A percentile compares a stretch with the other conserved stretches of the same genome.
Evolutionary conservation across 306 rosid genomes (phyloP).

Genomic region (Alnus rubra): DNA sequence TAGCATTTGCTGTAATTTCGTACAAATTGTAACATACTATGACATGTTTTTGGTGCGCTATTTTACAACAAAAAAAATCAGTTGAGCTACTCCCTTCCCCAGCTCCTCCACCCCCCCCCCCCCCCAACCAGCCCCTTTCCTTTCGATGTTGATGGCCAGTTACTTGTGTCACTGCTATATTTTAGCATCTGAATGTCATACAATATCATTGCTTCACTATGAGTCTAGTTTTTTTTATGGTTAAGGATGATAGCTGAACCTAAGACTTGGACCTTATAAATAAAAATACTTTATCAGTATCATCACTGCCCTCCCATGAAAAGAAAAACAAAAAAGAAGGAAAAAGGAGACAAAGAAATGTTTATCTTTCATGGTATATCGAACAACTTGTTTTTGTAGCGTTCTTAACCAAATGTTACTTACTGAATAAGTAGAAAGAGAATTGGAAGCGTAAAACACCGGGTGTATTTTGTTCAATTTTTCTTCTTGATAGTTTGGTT

Average conservation of each 20-base stretch:
- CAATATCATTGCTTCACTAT: background rate
- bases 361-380: background rate
- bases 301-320: background rate
- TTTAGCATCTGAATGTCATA: background rate
- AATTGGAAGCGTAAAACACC: background rate
- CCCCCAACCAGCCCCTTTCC: too few relatives aligned
- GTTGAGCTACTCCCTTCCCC: too few relatives aligned
- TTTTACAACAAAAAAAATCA: too few relatives aligned
- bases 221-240: background rate
- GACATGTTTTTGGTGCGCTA: background rate
- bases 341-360: background rate
- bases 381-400: background rate
- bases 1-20: background rate
- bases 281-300: background rate
- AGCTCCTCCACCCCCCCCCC: too few relatives aligned
- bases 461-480: too few relatives aligned
- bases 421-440: background rate
- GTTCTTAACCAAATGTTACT: background rate
- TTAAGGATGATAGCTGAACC: background rate
- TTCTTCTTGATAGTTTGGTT: background rate
- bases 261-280: background rate
- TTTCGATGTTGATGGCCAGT: background rate
- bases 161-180: background rate
- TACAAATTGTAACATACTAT: background rate
- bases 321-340: background rate